These are phyloP conservation scores for Rhazya stricta DNA, from an alignment of 257 asterid genomes.

Conservation along the genomic window DNA sequence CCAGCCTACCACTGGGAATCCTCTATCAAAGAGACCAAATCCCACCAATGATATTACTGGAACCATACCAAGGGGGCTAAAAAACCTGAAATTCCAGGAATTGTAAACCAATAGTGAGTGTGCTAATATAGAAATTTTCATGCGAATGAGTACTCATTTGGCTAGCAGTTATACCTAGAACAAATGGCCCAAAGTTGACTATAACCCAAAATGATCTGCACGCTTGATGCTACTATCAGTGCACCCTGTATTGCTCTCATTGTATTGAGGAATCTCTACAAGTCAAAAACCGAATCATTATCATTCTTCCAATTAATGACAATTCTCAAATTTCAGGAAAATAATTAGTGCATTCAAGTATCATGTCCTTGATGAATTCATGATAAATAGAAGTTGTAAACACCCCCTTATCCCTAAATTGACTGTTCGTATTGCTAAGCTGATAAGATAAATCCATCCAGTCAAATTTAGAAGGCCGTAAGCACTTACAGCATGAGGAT, in stretches of 20 bases:
- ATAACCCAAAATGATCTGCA: conserved; percentile 88
- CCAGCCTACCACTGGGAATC: conserved; percentile 78
- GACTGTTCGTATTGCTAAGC: background rate
- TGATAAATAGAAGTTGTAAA: no score
- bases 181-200: conserved; percentile 99
- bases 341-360: background rate
- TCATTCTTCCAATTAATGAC: background rate
- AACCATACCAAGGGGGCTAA: conserved; percentile 98
- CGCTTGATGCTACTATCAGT: conserved; percentile 86
- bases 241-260: conserved; percentile 97
- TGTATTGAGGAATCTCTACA: conserved; percentile 71
- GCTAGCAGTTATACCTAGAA: conserved; percentile 53
- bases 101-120: background rate
- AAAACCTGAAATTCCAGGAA: conserved; percentile 51
- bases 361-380: background rate
- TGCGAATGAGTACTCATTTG: background rate
- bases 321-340: background rate
- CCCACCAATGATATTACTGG: conserved; percentile 90
- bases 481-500: conserved; percentile 60
- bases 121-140: background rate
- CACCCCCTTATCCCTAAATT: background rate
- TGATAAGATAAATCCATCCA: background rate
- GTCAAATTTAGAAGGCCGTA: background rate
- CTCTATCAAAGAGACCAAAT: conserved; percentile 82
- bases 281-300: conserved; percentile 16